Percentiles rank a stretch among this genome's conserved stretches.
These are phyloP conservation scores for Sporothrix humicola DNA, from an alignment of 2,329 filamentous ascomycete species.

Conservation along the genomic window DNA sequence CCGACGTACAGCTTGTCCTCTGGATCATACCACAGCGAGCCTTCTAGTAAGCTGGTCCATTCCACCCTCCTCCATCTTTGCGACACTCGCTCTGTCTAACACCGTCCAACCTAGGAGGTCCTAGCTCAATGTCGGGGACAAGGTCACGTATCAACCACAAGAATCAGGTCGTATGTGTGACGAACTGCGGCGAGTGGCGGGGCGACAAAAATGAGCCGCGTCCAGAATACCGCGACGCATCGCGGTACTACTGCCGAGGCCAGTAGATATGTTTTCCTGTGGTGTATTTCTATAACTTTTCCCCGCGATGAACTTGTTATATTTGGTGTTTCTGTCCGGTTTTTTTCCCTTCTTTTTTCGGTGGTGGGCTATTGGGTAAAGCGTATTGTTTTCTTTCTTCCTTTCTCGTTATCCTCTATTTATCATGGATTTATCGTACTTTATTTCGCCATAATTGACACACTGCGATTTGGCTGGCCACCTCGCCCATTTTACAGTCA, in stretches of 20 bases:
- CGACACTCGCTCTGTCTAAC: neutral
- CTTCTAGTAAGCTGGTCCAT: neutral
- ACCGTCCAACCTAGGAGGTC: neutral
- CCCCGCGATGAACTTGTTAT: neutral
- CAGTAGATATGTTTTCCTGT: neutral
- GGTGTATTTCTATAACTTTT: neutral
- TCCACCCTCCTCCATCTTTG: neutral
- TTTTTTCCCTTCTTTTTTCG: neutral
- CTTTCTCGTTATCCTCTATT: too few relatives aligned
- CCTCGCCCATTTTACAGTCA: too few relatives aligned
- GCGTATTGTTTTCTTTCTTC: too few relatives aligned
- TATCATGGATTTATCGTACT: too few relatives aligned
- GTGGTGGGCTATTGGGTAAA: too few relatives aligned
- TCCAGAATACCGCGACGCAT: constrained; percentile 34
- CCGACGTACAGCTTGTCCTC: neutral
- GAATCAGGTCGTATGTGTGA: constrained; percentile 31
- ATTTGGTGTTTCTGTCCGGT: neutral
- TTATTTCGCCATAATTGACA: too few relatives aligned
- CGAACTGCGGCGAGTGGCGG: constrained; percentile 33
- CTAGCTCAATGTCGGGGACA: neutral
- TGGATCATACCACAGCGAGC: neutral
- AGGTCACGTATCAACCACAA: constrained; percentile 31
- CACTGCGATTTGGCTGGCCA: too few relatives aligned
- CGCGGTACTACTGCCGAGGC: constrained; percentile 30
- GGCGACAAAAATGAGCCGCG: constrained; percentile 29